A percentile compares a stretch with the other conserved stretches of the same genome.
These are phyloP conservation scores for Penicillium verrucosum DNA, from an alignment of 2,329 filamentous ascomycete species.

Conservation along the genomic window DNA sequence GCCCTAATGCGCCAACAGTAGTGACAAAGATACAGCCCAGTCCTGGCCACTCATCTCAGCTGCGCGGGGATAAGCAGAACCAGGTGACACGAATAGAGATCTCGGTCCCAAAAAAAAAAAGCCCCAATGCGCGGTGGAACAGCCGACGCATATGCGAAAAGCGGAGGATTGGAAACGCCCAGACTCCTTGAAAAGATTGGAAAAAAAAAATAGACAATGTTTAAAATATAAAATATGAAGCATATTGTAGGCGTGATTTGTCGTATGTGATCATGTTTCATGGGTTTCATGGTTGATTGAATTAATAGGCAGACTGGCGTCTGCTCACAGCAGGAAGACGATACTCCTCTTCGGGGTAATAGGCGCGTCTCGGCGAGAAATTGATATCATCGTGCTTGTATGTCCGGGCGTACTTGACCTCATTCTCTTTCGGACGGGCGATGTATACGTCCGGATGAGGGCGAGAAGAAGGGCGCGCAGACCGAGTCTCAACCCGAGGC, in stretches of 20 bases:
- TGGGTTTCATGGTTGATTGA: not conserved
- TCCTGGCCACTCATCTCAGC: not conserved
- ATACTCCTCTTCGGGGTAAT: slow-evolving; percentile 21
- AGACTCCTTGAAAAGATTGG: not conserved
- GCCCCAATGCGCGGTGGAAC: slow-evolving; percentile 12
- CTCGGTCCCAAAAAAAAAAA: slow-evolving; percentile 3
- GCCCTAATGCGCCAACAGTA: slow-evolving; percentile 12
- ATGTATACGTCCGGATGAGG: slow-evolving; percentile 24
- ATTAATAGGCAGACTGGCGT: slow-evolving; percentile 30
- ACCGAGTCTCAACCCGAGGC: slow-evolving; percentile 23
- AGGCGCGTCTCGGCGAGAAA: slow-evolving; percentile 17
- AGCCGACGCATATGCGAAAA: slow-evolving; percentile 6
- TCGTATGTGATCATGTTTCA: slow-evolving; percentile 1
- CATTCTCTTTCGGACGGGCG: slow-evolving; percentile 22
- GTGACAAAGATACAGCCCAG: slow-evolving; percentile 7
- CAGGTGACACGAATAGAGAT: slow-evolving; percentile 12
- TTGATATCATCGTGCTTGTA: slow-evolving; percentile 25
- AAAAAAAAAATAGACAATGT: not conserved
- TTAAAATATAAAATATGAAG: not conserved
- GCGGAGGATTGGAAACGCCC: slow-evolving; percentile 6
- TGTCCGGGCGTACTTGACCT: slow-evolving; percentile 30
- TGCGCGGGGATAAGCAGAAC: not conserved
- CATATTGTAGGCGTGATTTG: slow-evolving; percentile 2
- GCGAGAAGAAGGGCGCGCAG: slow-evolving; percentile 21
- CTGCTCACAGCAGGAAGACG: slow-evolving; percentile 18